These are phyloP conservation scores for Yamadazyma mexicana DNA, from an alignment of 1,139 yeast genomes.

Conservation along the genomic window DNA sequence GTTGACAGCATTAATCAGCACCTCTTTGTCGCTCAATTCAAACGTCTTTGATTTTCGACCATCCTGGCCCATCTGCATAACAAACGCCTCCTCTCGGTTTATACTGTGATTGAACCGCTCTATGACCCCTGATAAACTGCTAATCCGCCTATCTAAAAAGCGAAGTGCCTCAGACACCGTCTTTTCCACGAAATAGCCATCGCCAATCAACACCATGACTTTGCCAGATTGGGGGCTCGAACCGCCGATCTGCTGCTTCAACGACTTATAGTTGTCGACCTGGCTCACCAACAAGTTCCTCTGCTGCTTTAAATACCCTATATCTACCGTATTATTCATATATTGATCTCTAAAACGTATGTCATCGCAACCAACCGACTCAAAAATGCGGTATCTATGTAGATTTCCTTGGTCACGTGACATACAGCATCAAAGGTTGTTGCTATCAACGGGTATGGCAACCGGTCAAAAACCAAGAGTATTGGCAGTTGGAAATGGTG, in stretches of 20 bases:
- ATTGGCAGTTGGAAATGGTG: too few species aligned
- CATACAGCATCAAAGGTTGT: too few species aligned
- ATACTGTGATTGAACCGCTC: constrained; percentile 36
- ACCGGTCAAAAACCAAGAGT: too few species aligned
- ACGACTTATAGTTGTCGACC: constrained; percentile 10
- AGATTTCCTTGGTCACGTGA: too few species aligned
- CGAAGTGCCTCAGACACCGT: constrained; percentile 41
- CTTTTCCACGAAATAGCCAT: constrained; percentile 58
- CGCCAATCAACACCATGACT: constrained; percentile 54
- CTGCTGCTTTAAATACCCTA: constrained; percentile 7
- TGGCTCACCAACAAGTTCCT: constrained; percentile 13
- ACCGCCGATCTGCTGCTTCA: constrained; percentile 4
- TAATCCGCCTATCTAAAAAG: constrained; percentile 39
- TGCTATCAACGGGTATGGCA: too few species aligned
- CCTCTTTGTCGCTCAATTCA: too few species aligned
- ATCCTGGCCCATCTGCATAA: neutral
- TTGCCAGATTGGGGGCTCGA: constrained; percentile 9
- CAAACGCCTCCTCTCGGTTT: constrained; percentile 25
- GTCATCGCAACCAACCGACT: constrained; percentile 2
- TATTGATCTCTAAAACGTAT: neutral
- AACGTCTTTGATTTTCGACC: neutral
- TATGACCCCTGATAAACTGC: constrained; percentile 17
- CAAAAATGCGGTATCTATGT: too few species aligned
- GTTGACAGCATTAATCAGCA: constrained; percentile 11
- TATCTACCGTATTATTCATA: neutral